Conservation (phyloP, 768 basidiomycete genomes). For the Coprinopsis strossmayeri region DNA sequence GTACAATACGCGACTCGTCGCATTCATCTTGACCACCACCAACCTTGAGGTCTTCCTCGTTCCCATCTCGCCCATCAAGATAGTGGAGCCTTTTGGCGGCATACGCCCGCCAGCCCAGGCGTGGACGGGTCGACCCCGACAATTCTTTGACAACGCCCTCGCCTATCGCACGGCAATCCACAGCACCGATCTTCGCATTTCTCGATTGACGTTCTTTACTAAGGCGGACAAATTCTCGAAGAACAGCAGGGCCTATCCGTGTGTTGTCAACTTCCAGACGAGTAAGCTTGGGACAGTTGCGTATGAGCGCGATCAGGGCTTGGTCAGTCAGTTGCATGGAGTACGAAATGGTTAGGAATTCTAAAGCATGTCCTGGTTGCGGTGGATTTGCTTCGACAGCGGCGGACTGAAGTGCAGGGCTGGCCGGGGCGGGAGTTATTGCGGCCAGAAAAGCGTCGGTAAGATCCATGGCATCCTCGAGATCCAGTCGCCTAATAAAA, state of each 20-base stretch:
- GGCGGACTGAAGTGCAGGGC: conserved; percentile 7
- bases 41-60: conserved; percentile 53
- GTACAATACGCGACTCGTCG: conserved; percentile 60
- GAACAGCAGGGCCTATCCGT: conserved; percentile 49
- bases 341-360: conserved; percentile 66
- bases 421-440: conserved; percentile 43
- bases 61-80: conserved; percentile 63
- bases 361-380: conserved; percentile 60
- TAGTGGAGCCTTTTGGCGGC: conserved; percentile 64
- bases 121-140: conserved; percentile 49
- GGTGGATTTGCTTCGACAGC: conserved; percentile 16
- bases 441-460: conserved; percentile 64
- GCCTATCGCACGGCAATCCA: conserved; percentile 70
- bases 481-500: conserved; percentile 65
- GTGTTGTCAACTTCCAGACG: conserved; percentile 80
- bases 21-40: conserved; percentile 87
- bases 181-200: conserved; percentile 56
- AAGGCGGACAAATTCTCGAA: conserved; percentile 63
- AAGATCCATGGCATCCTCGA: conserved; percentile 78
- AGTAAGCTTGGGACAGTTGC: conserved; percentile 51
- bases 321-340: conserved; percentile 59
- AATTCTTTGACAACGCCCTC: conserved; percentile 62
- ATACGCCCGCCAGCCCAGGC: conserved; percentile 69
- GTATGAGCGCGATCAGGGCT: conserved; percentile 58
- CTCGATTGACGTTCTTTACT: conserved; percentile 37